These are phyloP conservation scores for Diaporthe sp. DNA, from an alignment of 2,329 filamentous ascomycete species.

Conservation along the genomic window DNA sequence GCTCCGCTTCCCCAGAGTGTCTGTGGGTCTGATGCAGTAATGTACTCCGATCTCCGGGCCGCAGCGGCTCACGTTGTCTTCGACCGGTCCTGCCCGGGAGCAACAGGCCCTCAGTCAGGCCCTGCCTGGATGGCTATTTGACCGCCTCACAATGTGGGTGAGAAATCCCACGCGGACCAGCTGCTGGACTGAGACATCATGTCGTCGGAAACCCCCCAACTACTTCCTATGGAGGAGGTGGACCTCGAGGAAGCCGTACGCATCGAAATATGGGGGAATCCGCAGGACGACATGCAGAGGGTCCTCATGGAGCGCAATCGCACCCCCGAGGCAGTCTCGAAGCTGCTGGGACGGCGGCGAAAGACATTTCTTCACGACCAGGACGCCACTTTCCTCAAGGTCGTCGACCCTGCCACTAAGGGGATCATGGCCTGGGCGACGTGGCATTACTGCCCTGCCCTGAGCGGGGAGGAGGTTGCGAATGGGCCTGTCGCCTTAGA, in stretches of 20 bases:
- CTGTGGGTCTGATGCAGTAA: neutral
- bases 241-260: conserved; percentile 16
- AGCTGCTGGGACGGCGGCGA: neutral
- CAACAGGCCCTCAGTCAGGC: neutral
- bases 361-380: neutral
- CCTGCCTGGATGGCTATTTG: neutral
- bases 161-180: neutral
- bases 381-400: conserved; percentile 3
- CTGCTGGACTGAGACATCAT: neutral
- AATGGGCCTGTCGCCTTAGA: neutral
- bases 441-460: conserved; percentile 1
- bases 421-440: conserved; percentile 16
- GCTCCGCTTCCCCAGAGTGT: neutral
- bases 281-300: conserved; percentile 15
- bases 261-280: conserved; percentile 16
- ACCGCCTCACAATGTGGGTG: neutral
- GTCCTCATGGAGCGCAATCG: conserved; percentile 16
- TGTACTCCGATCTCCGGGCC: conserved; percentile 16
- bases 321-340: neutral
- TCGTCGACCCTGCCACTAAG: neutral
- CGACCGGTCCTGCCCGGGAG: no score
- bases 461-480: conserved; percentile 3
- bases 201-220: neutral
- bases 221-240: conserved; percentile 17
- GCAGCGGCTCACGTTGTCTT: neutral